A percentile compares a stretch with the other conserved stretches of the same genome.
phyloP scores from a whole-genome alignment of 2,329 filamentous ascomycete genomes.

The Calonectria honghensis region DNA sequence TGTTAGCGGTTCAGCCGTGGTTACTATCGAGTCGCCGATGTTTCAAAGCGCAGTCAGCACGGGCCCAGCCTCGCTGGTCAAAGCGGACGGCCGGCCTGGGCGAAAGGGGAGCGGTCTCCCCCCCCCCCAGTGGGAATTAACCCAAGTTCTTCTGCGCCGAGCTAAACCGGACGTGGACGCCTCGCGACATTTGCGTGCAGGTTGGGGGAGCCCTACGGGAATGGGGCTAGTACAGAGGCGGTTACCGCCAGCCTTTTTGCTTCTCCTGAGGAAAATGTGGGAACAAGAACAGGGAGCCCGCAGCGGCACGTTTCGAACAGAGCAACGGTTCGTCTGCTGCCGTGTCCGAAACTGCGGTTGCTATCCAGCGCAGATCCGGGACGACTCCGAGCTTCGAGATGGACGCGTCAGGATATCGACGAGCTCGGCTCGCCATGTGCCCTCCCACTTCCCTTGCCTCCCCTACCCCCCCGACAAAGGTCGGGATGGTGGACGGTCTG shows the following conservation, averaged over 20 bases:
- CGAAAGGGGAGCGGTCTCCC: background rate
- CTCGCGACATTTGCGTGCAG: background rate
- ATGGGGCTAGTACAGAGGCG: background rate
- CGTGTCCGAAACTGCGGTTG: background rate
- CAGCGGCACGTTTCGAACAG: background rate
- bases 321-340: background rate
- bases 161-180: background rate
- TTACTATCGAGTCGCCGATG: background rate
- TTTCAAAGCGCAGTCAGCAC: conserved; percentile 18
- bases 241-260: background rate
- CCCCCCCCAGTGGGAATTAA: background rate
- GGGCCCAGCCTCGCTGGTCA: conserved; percentile 16
- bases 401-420: background rate
- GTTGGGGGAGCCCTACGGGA: too few species aligned
- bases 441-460: background rate
- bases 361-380: background rate
- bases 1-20: conserved; percentile 1
- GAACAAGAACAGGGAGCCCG: background rate
- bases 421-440: background rate
- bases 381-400: conserved; percentile 5
- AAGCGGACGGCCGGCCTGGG: background rate
- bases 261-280: conserved; percentile 19
- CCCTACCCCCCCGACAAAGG: background rate
- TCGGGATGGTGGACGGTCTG: background rate
- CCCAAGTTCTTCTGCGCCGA: background rate